Conservation (phyloP, 345 rosid species). For the Ceriops decandra region DNA sequence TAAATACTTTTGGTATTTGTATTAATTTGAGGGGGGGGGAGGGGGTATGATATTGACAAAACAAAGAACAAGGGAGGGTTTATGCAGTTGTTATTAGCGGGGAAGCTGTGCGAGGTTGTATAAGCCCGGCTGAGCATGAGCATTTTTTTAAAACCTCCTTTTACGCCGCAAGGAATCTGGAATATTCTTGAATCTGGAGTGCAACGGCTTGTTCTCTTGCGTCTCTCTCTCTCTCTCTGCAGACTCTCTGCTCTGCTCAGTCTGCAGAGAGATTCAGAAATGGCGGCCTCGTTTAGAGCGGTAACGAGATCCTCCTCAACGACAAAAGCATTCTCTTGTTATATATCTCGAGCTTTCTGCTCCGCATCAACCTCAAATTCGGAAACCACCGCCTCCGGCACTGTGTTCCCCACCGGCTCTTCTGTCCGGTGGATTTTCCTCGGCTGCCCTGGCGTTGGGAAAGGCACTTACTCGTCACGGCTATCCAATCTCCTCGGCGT, state of each 20-base stretch:
- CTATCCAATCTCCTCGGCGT: slow-evolving; percentile 75
- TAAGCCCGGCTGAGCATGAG: no score
- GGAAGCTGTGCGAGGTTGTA: no score
- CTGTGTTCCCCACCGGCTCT: slow-evolving; percentile 17
- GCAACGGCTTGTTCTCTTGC: neutral
- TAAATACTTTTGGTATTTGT: no score
- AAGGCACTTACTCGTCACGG: slow-evolving; percentile 93
- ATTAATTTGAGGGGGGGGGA: no score
- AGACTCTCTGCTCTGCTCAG: neutral
- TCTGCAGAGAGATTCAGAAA: neutral
- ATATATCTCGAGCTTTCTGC: slow-evolving; percentile 4
- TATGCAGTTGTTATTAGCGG: no score
- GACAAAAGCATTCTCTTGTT: neutral
- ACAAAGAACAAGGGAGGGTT: no score
- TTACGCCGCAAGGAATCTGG: no score
- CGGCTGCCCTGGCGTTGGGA: slow-evolving; percentile 97
- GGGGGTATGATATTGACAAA: no score
- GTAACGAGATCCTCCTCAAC: neutral
- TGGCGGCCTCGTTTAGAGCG: slow-evolving; percentile 8
- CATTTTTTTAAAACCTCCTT: no score
- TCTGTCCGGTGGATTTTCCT: slow-evolving; percentile 83
- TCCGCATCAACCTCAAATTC: slow-evolving; percentile 23
- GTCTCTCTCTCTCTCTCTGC: neutral
- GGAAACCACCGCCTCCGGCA: slow-evolving; percentile 22
- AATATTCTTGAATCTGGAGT: no score